phyloP scores from a whole-genome alignment of 2,329 filamentous ascomycete genomes.

The Diaporthe batatas region DNA sequence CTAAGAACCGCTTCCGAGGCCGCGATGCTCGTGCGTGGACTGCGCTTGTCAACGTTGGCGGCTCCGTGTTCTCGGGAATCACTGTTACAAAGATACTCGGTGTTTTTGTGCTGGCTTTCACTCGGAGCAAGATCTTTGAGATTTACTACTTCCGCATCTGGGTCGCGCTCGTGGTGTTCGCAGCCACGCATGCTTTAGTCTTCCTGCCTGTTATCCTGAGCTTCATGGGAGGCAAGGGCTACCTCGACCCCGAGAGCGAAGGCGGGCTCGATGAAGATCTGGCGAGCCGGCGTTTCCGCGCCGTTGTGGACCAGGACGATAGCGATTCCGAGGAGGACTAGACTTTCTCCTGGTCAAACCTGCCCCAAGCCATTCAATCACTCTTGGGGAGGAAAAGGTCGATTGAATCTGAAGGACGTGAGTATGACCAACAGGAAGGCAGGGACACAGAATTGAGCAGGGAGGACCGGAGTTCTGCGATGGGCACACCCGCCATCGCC shows the following conservation, averaged over 20 bases:
- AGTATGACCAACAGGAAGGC: background rate
- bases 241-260: slow-evolving; percentile 87
- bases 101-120: slow-evolving; percentile 93
- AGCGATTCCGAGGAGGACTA: slow-evolving; percentile 81
- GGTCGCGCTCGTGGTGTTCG: slow-evolving; percentile 91
- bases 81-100: slow-evolving; percentile 95
- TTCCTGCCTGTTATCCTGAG: slow-evolving; percentile 93
- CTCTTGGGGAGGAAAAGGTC: background rate
- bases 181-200: slow-evolving; percentile 87
- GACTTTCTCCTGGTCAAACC: slow-evolving; percentile 2
- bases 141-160: slow-evolving; percentile 99
- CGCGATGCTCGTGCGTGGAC: slow-evolving; percentile 92
- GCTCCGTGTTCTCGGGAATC: slow-evolving; percentile 95
- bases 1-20: slow-evolving; percentile 82
- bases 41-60: slow-evolving; percentile 93
- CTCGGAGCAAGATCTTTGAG: slow-evolving; percentile 97
- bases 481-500: background rate
- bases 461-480: background rate
- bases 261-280: slow-evolving; percentile 92
- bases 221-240: slow-evolving; percentile 87
- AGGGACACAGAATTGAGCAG: too few species aligned
- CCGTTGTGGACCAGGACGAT: slow-evolving; percentile 79
- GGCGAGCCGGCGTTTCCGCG: slow-evolving; percentile 81
- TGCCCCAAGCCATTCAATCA: slow-evolving; percentile 45
- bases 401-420: background rate